A percentile compares a stretch with the other conserved stretches of the same genome.
These are phyloP conservation scores for Leishmania martiniquensis DNA, from an alignment of 208 protist species.

Conservation along the genomic window DNA sequence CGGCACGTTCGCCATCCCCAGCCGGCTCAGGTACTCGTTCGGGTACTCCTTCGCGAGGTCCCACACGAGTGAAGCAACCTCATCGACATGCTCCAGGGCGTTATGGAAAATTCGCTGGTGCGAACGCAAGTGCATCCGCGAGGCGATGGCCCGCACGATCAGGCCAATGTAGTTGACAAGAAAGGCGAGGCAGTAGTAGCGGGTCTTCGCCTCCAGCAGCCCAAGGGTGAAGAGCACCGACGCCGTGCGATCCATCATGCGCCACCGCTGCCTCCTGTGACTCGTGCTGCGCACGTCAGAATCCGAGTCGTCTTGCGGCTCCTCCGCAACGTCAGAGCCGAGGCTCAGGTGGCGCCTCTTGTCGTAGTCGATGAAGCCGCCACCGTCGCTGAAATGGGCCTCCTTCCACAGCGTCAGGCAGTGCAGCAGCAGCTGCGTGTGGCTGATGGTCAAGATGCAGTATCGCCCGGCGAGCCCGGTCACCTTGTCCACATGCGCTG, in stretches of 20 bases:
- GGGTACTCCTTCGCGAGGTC: constrained; percentile 9
- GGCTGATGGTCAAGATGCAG: constrained; percentile 29
- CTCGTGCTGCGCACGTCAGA: neutral
- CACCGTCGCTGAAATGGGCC: constrained; percentile 7
- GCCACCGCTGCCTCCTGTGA: neutral
- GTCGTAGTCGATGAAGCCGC: constrained; percentile 7
- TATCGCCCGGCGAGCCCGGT: constrained; percentile 26
- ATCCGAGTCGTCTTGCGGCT: neutral
- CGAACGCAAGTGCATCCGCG: constrained; percentile 10
- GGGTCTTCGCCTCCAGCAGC: constrained; percentile 30
- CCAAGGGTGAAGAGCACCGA: constrained; percentile 13
- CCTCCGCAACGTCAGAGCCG: neutral
- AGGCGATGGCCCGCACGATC: constrained; percentile 3
- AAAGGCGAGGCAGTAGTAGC: constrained; percentile 23
- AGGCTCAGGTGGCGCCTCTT: neutral
- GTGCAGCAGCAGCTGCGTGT: constrained; percentile 35
- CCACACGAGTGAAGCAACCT: neutral
- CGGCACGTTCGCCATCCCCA: neutral
- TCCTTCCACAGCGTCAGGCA: constrained; percentile 23
- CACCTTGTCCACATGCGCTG: constrained; percentile 10
- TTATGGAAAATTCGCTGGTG: constrained; percentile 17
- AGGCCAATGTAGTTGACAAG: constrained; percentile 23
- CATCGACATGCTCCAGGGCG: constrained; percentile 12
- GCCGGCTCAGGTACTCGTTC: constrained; percentile 9
- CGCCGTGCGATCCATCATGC: constrained; percentile 5